Evolutionary conservation across 2,329 filamentous ascomycete species (phyloP), one percentile per base, ranked within the genome.

Genomic region (Tolypocladium tundrense): DNA sequence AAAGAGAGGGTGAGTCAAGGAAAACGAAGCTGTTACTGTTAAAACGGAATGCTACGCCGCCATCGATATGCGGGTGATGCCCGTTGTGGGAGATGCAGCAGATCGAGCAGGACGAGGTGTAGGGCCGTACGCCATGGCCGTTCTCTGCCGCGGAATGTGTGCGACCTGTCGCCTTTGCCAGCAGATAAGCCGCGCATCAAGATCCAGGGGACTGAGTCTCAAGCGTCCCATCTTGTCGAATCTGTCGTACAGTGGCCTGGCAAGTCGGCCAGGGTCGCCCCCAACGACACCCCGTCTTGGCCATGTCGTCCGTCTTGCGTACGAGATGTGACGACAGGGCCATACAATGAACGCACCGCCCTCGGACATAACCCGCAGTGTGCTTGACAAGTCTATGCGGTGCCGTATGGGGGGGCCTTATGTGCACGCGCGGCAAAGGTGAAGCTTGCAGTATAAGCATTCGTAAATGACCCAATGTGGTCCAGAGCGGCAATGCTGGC

Each of bases 381-480:
- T 21, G 48, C 48, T 21, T 52, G 31, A 10, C 14, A n/a, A 19
- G 16, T 16, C 45, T 9, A 33, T n/a, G 45, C 27, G 27, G 24
- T 4, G 13, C 7, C 31, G 10, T 19, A 16, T 4, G 16, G 39
- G 16, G 16, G 16, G 27, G 16, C 16, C 11, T 56, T 81, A 75
- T 53, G 78, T 77, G 68, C 85, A 88, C 33, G 77, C 72, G 56
- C 83, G 77, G 69, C 85, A 88, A 37, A 81, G 78, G 71, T 87
- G 84, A 55, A 86, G 72, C 69, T 85, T 84, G 79, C 86, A 88
- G 69, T 86, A 86, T 60, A 79, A 76, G 73, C 86, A 88, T 70
- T 88, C 83, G 62, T 81, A 88, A 66, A 88, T 88, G 71, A 80
- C 81, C 82, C 84, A 87, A 70, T 85, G 81, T 55, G 84, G 84